Evolutionary conservation across 2,329 filamentous ascomycete species (phyloP), one percentile per base, ranked within the genome.

Genomic region (Epichloe glyceriae): DNA sequence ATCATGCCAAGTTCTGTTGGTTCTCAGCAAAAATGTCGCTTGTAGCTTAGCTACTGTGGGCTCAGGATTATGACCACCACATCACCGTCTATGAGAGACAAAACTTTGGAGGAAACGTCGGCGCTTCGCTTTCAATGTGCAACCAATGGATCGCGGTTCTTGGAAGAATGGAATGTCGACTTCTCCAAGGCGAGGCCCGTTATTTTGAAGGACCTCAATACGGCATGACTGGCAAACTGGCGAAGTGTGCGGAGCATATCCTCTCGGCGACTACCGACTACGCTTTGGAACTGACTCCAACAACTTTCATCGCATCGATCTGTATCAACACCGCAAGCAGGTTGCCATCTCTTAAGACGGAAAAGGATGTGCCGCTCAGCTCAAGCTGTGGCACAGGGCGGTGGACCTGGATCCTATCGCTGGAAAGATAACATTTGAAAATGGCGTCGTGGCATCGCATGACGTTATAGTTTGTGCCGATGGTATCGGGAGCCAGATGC

Each of bases 221-320:
- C 79, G 77, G 55, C 75, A 75, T 6, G 78, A 83, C 61, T 83
- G 79, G 79, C 70, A 74, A 56, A 82, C 78, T 1, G 80, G 80
- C 1, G 72, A 82, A 60, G 72, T 76, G 0, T 69, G 75, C 30
- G 80, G 73, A 54, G 73, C 78, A 3, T 82, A 80, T 56, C 73
- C 75, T 54, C 64, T 84, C 11, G 71, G 66, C 20, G 79, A 83
- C 58, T 84, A 84, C 54, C 73, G 82, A 58, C 64, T 76, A 61
- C 70, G 70, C 50, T 83, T 78, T 30, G 26, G 7, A 30, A 30
- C 2, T 10, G 26, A 30, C 8, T 30, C 26, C 3, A 30, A 30
- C 26, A 30, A 30, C 26, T 30, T 30, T 10, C 26, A 30, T 30
- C 26, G 7, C 3, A 30, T 30, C 26, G 8, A 30, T 30, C 26